Percentiles rank a stretch among this genome's conserved stretches.
Evolutionary conservation across 345 rosid genomes (phyloP).

Genomic region (Ricinus communis): DNA sequence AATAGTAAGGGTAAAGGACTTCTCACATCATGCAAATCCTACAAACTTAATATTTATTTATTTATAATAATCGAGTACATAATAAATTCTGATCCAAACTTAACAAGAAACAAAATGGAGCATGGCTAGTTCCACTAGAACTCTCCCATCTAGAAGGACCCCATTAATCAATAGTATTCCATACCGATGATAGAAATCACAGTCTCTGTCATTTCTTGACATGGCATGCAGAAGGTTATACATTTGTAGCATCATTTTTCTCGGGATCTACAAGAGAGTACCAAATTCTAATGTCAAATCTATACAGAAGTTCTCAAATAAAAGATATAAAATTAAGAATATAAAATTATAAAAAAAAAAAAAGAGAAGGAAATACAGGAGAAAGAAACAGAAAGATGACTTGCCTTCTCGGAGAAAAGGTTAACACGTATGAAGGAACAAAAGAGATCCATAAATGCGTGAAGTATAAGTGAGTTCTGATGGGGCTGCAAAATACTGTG

Average conservation of each 20-base stretch:
- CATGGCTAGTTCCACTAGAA: slow-evolving; percentile 3
- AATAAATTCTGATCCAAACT: not conserved
- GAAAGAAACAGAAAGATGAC: slow-evolving; percentile 20
- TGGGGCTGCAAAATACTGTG: slow-evolving; percentile 92
- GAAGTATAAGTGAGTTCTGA: slow-evolving; percentile 95
- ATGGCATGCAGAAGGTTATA: slow-evolving; percentile 92
- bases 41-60: not conserved
- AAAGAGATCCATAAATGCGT: slow-evolving; percentile 98
- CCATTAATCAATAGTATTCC: slow-evolving; percentile 24
- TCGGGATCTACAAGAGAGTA: slow-evolving; percentile 66
- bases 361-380: not conserved
- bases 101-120: not conserved
- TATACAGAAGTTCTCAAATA: slow-evolving; percentile 1
- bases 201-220: slow-evolving; percentile 91
- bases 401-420: slow-evolving; percentile 95
- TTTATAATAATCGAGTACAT: not conserved
- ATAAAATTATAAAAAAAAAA: too few relatives aligned
- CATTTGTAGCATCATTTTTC: slow-evolving; percentile 95
- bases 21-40: not conserved
- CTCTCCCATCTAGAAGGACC: slow-evolving; percentile 1
- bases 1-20: not conserved
- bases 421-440: slow-evolving; percentile 93
- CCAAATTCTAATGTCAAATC: slow-evolving; percentile 16
- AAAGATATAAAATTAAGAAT: slow-evolving; percentile 5
- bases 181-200: slow-evolving; percentile 98